phyloP scores from a whole-genome alignment of 176 grass and related monocot genomes.

The Juncus effusus region DNA sequence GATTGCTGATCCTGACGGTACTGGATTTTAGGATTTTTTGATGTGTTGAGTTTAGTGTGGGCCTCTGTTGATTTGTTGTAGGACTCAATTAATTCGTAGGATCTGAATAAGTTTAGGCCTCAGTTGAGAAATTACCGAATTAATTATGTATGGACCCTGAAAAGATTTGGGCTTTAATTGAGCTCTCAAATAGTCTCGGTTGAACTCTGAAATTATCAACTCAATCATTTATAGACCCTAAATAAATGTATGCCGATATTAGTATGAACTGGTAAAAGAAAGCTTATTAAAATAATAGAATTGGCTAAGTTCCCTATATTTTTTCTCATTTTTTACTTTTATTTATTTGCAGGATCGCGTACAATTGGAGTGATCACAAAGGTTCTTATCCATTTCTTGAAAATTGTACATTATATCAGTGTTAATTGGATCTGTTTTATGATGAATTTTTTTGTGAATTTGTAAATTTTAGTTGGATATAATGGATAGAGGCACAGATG shows the following conservation, averaged over 20 bases:
- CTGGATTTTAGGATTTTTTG: background rate
- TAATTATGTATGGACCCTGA: no score
- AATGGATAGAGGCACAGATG: constrained; percentile 99
- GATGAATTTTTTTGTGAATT: constrained; percentile 21
- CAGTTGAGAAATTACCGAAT: no score
- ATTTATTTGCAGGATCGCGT: constrained; percentile 63
- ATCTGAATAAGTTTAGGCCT: no score
- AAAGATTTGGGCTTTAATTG: no score
- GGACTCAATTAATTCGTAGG: no score
- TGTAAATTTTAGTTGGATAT: constrained; percentile 77
- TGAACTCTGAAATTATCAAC: no score
- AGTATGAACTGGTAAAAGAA: background rate
- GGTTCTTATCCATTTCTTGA: constrained; percentile 38
- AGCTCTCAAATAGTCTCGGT: no score
- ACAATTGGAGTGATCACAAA: constrained; percentile 99
- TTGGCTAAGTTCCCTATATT: background rate
- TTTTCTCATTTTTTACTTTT: constrained; percentile 17
- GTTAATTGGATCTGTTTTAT: background rate
- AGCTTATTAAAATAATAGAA: background rate
- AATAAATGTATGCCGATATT: background rate
- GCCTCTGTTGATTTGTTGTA: no score
- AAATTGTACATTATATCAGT: constrained; percentile 4
- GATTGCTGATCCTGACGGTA: constrained; percentile 92
- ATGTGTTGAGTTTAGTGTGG: no score
- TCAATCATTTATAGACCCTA: no score